Conservation (phyloP, 2,329 filamentous ascomycete species). For the Aphanoascus verrucosus region DNA sequence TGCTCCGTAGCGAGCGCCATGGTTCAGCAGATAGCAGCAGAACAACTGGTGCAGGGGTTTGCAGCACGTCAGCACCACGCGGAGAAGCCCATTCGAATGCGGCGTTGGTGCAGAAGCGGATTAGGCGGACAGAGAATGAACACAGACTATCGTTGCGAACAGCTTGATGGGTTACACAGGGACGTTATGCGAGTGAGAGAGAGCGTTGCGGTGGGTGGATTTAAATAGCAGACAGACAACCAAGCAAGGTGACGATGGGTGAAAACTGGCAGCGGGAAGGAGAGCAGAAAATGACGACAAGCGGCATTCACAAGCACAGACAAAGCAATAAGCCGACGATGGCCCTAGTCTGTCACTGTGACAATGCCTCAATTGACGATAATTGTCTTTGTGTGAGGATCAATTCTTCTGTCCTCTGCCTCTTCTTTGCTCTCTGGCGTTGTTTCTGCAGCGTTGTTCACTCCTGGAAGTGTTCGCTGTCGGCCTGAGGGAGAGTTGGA, state of each 20-base stretch:
- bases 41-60: background rate
- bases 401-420: background rate
- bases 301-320: background rate
- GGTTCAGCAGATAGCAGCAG: background rate
- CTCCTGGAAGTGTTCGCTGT: background rate
- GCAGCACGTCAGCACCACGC: conserved; percentile 3
- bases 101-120: background rate
- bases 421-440: background rate
- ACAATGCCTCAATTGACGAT: background rate
- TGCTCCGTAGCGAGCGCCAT: conserved; percentile 12
- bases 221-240: background rate
- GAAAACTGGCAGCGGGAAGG: background rate
- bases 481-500: background rate
- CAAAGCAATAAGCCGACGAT: background rate
- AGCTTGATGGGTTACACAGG: background rate
- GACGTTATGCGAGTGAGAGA: background rate
- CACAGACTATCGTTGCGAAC: background rate
- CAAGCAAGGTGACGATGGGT: background rate
- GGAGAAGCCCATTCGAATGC: conserved; percentile 6
- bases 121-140: background rate
- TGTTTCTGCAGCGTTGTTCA: background rate
- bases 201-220: background rate
- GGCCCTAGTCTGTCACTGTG: background rate
- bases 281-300: background rate
- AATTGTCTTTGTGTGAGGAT: background rate